A percentile compares a stretch with the other conserved stretches of the same genome.
These are phyloP conservation scores for Pseudogymnoascus sp. DNA, from an alignment of 2,329 filamentous ascomycete species.

Conservation along the genomic window DNA sequence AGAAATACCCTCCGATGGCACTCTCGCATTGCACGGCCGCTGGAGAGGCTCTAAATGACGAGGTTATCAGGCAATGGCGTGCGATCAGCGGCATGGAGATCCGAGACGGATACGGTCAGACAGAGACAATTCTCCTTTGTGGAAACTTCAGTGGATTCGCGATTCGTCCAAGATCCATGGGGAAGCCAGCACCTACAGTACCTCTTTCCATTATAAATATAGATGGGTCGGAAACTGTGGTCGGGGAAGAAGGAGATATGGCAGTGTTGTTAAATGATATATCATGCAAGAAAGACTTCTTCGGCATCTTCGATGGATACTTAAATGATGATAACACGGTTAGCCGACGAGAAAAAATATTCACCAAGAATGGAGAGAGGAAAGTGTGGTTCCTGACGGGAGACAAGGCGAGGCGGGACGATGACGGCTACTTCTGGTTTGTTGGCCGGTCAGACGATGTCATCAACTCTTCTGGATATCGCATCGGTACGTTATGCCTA, in stretches of 20 bases:
- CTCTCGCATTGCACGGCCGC: slow-evolving; percentile 33
- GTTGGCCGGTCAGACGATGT: slow-evolving; percentile 32
- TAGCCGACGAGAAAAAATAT: neutral
- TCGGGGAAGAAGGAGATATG: slow-evolving; percentile 33
- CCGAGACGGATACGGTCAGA: slow-evolving; percentile 35
- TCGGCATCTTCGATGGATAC: slow-evolving; percentile 18
- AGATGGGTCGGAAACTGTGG: slow-evolving; percentile 23
- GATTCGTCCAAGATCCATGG: slow-evolving; percentile 35
- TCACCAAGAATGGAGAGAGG: neutral
- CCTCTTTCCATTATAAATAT: slow-evolving; percentile 30
- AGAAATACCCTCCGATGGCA: slow-evolving; percentile 23
- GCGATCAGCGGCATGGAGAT: slow-evolving; percentile 32
- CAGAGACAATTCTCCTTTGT: slow-evolving; percentile 34
- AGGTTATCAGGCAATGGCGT: slow-evolving; percentile 32
- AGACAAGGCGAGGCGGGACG: slow-evolving; percentile 29
- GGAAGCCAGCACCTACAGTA: slow-evolving; percentile 32
- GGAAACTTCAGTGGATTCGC: slow-evolving; percentile 31
- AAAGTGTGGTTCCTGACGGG: slow-evolving; percentile 30
- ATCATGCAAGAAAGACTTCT: slow-evolving; percentile 9
- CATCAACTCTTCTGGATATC: slow-evolving; percentile 35
- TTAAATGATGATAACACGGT: slow-evolving; percentile 1
- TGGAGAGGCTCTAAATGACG: slow-evolving; percentile 35
- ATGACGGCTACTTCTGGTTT: slow-evolving; percentile 32
- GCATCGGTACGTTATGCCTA: slow-evolving; percentile 25
- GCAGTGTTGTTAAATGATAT: slow-evolving; percentile 23